Conservation (phyloP, 2,329 filamentous ascomycete genomes). For the Akanthomyces uredinophilus region DNA sequence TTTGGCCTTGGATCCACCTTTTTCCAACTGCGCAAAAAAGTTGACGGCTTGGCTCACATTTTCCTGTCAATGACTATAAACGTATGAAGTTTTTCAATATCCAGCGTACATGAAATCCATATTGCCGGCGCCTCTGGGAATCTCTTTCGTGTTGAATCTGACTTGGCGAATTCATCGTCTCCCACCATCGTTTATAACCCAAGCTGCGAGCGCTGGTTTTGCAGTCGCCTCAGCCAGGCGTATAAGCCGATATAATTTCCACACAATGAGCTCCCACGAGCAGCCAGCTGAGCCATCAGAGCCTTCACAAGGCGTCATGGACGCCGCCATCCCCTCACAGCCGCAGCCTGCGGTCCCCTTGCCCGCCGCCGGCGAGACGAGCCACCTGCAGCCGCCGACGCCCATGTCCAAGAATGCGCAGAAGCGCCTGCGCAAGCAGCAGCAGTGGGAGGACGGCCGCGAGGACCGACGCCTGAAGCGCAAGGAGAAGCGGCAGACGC, state of each 20-base stretch:
- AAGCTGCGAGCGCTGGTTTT: not conserved
- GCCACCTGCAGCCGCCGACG: constrained; percentile 11
- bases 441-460: constrained; percentile 71
- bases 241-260: constrained; percentile 8
- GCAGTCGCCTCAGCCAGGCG: not conserved
- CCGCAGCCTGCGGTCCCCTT: not conserved
- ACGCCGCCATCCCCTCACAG: constrained; percentile 1
- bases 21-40: not conserved
- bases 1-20: not conserved
- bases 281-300: not conserved
- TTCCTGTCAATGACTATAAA: not conserved
- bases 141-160: not conserved
- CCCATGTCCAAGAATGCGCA: constrained; percentile 76
- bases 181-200: not conserved
- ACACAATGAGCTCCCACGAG: constrained; percentile 12
- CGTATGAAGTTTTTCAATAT: not conserved
- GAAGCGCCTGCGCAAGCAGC: constrained; percentile 69
- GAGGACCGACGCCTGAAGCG: constrained; percentile 50
- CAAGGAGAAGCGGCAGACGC: constrained; percentile 50
- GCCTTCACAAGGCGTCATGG: not conserved
- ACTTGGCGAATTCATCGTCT: not conserved
- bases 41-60: not conserved
- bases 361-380: not conserved
- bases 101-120: not conserved
- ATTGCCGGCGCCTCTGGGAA: not conserved